Percentiles rank a stretch among this genome's conserved stretches.
These are phyloP conservation scores for Paraphaeosphaeria minitans DNA, from an alignment of 2,329 filamentous ascomycete genomes.

Conservation along the genomic window DNA sequence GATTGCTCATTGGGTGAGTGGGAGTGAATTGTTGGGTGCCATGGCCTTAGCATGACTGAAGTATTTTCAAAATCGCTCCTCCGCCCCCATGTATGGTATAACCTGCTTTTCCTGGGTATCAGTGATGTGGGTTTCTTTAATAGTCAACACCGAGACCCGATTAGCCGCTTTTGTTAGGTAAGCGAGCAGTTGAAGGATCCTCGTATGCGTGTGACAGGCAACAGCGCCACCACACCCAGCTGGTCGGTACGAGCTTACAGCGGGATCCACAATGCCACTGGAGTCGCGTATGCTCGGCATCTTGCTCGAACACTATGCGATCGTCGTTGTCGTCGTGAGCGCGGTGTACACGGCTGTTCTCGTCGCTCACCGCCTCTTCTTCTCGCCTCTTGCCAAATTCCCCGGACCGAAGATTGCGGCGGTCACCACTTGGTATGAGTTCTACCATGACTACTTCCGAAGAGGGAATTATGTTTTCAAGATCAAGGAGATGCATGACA, in stretches of 20 bases:
- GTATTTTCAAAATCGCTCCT: no score
- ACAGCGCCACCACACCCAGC: conserved; percentile 4
- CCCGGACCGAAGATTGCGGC: conserved; percentile 33
- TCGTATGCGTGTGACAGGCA: neutral
- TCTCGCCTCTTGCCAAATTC: conserved; percentile 28
- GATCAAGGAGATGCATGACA: conserved; percentile 36
- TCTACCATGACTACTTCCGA: conserved; percentile 29
- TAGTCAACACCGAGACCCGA: neutral
- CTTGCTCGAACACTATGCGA: conserved; percentile 4
- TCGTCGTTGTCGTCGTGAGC: neutral
- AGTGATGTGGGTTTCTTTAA: neutral
- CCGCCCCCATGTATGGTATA: no score
- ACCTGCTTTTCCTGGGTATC: neutral
- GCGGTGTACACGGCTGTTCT: conserved; percentile 1
- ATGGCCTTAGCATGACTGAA: no score
- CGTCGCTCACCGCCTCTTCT: conserved; percentile 20
- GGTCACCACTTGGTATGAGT: conserved; percentile 29
- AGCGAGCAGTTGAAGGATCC: conserved; percentile 1
- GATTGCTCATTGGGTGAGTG: no score
- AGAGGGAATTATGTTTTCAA: conserved; percentile 33
- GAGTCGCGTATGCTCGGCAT: conserved; percentile 4
- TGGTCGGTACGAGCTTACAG: neutral
- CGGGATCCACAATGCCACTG: neutral
- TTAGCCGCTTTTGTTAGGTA: neutral
- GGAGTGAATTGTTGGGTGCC: no score